Evolutionary conservation across 768 basidiomycete species (phyloP), one percentile per base, ranked within the genome.

Genomic region (Suillus subluteus): DNA sequence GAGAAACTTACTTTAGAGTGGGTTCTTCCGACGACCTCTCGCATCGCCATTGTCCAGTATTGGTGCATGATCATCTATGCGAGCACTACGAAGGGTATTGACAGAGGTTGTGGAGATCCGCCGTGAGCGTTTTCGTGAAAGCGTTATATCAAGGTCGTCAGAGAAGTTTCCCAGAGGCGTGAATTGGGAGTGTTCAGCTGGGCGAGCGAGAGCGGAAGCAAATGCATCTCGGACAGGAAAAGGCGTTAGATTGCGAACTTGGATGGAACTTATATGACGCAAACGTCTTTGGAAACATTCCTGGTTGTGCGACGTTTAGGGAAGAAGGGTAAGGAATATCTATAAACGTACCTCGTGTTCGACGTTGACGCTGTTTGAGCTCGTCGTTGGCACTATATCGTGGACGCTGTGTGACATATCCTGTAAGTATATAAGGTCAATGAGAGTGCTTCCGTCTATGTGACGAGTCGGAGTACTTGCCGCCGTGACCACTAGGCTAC

Each of bases 161-260:
- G 89, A 84, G 43, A 89, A 69, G 69, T 86, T 82, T 37, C 88
- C 87, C 71, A 84, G 78, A 9, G 83, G 73, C 2, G 82, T 85
- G 69, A 88, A 87, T 68, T 90, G 88, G 4, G 87, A 79, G 64
- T 85, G 84, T 72, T 87, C 85, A 12, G 86, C 82, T 13, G 91
- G 90, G 72, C 90, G 87, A 21, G 83, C 81, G 62, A 94, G 82
- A 23, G 92, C 91, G 30, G 91, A 90, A 23, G 92, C 88, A 68
- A 92, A 83, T 12, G 78, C 68, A 75, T 95, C 92, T 43, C 93
- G 88, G 62, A 87, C 86, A 41, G 92, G 92, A 75, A 92, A 94
- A 2, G 91, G 91, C n/a, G 93, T 91, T 44, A 95, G 80, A 74
- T 95, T 95, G 68, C 88, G 86, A 70, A 95, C 82, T 79, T 93